Conservation (phyloP, 202 grass and related monocot genomes). For the Carex sylvatica region DNA sequence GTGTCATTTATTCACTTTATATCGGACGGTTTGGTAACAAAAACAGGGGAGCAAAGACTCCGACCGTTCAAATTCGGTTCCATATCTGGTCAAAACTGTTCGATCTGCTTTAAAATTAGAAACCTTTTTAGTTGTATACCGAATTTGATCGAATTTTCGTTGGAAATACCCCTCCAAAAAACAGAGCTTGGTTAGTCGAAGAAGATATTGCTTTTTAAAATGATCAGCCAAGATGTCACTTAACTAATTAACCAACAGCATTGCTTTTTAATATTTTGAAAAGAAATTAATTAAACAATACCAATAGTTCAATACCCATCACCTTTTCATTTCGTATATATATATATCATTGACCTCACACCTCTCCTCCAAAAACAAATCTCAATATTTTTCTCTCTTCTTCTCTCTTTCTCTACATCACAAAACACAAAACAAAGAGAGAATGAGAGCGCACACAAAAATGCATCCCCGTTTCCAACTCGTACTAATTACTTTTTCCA, state of each 20-base stretch:
- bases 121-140: no score
- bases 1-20: not conserved
- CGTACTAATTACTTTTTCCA: conserved; percentile 37
- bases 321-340: conserved; percentile 3
- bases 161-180: no score
- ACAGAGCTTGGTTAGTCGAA: not conserved
- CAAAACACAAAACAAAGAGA: not conserved
- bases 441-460: not conserved
- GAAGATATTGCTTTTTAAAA: not conserved
- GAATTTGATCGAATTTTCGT: no score
- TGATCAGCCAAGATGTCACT: not conserved
- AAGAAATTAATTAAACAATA: conserved; percentile 3
- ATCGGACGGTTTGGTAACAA: no score
- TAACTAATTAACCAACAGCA: not conserved
- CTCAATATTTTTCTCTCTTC: not conserved
- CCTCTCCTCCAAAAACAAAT: not conserved
- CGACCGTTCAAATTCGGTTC: no score
- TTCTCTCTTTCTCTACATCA: not conserved
- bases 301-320: no score
- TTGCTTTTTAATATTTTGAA: not conserved
- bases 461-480: conserved; percentile 12
- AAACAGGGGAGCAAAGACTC: no score
- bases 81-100: no score
- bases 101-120: no score
- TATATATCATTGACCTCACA: not conserved